Evolutionary conservation across 2,329 filamentous ascomycete species (phyloP), one percentile per base, ranked within the genome.

Genomic region (Dothiorella sarmentorum): DNA sequence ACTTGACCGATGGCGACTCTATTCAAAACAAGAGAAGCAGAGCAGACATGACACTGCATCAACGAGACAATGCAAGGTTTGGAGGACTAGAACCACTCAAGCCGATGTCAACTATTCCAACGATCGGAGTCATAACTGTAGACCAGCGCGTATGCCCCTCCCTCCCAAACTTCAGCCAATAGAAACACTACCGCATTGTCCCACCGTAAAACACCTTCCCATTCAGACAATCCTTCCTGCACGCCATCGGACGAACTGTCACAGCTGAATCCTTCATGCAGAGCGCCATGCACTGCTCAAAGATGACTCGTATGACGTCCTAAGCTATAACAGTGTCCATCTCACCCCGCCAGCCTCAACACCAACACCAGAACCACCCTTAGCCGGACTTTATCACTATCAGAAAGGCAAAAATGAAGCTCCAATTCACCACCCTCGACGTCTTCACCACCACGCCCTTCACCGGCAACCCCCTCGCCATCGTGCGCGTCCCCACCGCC

Each of bases 381-480:
- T n/a, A n/a, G n/a, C n/a, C n/a, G n/a, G n/a, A n/a, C n/a, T n/a
- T n/a, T 9, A 18, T 5, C 43, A 17, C n/a, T 4, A 29, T 20
- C n/a, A 31, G 18, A 18, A 22, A 37, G 18, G 7, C 27, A 17
- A 52, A 22, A 11, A 53, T 40, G 24, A 58, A 37, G 43, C 69
- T 73, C 44, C 64, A 69, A 15, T 75, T 71, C 61, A 66, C 68
- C 2, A 78, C 75, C 11, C 63, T 78, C 29, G 70, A 78, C 61
- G 79, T 82, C 56, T 82, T 82, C 69, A 81, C 79, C 4, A 64
- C 68, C 3, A 73, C 69, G 17, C 71, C 69, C 31, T 82, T 77
- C 66, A 61, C 65, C 26, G 82, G 82, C 38, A 84, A 85, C 61
- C 81, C 79, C 3, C 71, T 85, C 1, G 82, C 77, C n/a, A 75